Conservation (phyloP, 2,329 filamentous ascomycete genomes). For the Ceratocystis cacaofunesta region DNA sequence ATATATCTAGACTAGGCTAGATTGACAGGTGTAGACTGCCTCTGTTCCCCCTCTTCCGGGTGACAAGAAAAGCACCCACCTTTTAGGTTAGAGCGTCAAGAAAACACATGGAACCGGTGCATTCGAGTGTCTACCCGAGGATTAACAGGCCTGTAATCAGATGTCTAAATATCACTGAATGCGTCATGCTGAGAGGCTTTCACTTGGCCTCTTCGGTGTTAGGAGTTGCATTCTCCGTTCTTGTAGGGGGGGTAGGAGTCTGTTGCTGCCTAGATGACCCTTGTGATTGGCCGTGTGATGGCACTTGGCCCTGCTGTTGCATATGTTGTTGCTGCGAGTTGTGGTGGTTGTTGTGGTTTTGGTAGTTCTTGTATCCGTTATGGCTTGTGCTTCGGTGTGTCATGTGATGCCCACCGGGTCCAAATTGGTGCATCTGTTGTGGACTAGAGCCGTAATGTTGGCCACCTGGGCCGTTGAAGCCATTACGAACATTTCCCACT, state of each 20-base stretch:
- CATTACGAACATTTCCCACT: conserved; percentile 44
- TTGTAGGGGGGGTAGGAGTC: conserved; percentile 12
- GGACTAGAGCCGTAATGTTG: conserved; percentile 53
- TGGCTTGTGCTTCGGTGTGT: conserved; percentile 15
- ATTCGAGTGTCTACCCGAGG: neutral
- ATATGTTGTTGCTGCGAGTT: conserved; percentile 8
- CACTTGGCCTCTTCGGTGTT: conserved; percentile 16
- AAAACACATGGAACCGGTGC: neutral
- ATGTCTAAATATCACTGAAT: conserved; percentile 1
- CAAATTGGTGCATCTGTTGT: conserved; percentile 49
- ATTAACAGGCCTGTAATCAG: neutral
- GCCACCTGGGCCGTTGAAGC: conserved; percentile 42
- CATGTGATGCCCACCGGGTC: conserved; percentile 23
- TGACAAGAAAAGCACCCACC: neutral
- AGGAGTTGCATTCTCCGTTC: conserved; percentile 15
- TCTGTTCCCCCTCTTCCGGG: neutral
- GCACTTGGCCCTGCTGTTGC: neutral
- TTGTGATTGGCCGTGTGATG: neutral
- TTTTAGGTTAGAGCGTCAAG: neutral
- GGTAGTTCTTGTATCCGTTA: conserved; percentile 16
- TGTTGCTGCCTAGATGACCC: conserved; percentile 8
- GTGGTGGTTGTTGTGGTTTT: conserved; percentile 14
- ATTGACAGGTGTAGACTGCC: too few species aligned
- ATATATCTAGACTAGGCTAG: neutral
- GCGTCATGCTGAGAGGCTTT: neutral